Percentiles rank a stretch among this genome's conserved stretches.
Conservation (phyloP, 2,329 filamentous ascomycete genomes). For the Fusarium transvaalense region DNA sequence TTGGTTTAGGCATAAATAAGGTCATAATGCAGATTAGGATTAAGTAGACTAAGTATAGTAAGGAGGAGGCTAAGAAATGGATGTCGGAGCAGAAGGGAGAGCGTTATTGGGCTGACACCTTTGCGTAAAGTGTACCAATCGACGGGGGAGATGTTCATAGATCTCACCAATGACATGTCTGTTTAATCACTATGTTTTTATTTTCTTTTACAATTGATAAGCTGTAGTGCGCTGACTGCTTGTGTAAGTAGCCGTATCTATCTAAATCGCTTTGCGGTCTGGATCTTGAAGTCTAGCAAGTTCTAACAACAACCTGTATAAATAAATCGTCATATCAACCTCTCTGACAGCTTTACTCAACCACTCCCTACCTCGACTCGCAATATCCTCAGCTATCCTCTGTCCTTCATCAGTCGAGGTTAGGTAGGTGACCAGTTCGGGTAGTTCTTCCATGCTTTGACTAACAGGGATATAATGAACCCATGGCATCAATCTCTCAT, state of each 20-base stretch:
- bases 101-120: not conserved
- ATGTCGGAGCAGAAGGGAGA: not conserved
- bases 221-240: no score
- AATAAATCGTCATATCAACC: conserved; percentile 70
- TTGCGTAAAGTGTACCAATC: not conserved
- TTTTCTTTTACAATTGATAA: no score
- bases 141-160: no score
- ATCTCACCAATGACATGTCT: no score
- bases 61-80: not conserved
- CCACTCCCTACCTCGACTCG: conserved; percentile 68
- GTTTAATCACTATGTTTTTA: no score
- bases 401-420: conserved; percentile 61
- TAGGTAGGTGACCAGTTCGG: conserved; percentile 63
- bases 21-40: not conserved
- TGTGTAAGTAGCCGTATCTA: no score
- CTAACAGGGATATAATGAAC: conserved; percentile 68
- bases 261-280: conserved; percentile 10
- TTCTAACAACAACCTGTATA: conserved; percentile 72
- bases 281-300: conserved; percentile 59
- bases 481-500: conserved; percentile 68
- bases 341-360: conserved; percentile 65
- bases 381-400: conserved; percentile 62
- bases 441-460: conserved; percentile 62
- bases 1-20: not conserved
- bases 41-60: not conserved